Conservation (phyloP, 805 yeast species). For the Saturnispora sekii region DNA sequence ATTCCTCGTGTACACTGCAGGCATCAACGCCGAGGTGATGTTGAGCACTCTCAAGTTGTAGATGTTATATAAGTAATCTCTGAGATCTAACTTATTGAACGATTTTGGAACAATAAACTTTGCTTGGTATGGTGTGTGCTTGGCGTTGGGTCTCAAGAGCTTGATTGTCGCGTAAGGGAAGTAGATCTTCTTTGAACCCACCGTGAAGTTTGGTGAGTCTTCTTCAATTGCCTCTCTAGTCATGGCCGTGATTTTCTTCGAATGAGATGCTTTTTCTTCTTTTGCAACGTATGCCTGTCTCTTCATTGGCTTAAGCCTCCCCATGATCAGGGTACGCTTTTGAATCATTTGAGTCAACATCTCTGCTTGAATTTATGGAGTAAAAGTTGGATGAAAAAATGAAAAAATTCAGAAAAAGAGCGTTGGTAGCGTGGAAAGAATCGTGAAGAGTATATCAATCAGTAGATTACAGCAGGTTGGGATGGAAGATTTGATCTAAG, state of each 20-base stretch:
- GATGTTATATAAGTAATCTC: constrained; percentile 86
- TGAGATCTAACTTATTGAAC: constrained; percentile 86
- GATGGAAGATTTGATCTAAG: too few relatives aligned
- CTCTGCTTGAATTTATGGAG: too few relatives aligned
- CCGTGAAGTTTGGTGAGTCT: constrained; percentile 70
- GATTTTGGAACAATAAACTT: constrained; percentile 89
- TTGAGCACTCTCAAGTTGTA: constrained; percentile 87
- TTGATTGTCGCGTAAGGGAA: constrained; percentile 82
- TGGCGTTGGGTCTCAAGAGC: constrained; percentile 84
- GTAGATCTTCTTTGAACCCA: constrained; percentile 68
- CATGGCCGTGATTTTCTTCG: constrained; percentile 22
- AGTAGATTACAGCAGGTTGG: too few relatives aligned
- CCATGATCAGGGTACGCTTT: constrained; percentile 21
- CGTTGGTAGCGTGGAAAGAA: too few relatives aligned
- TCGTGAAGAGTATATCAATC: too few relatives aligned
- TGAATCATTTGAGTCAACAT: constrained; percentile 9
- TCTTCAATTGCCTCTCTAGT: constrained; percentile 41
- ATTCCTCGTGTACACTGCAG: constrained; percentile 53
- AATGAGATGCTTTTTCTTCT: constrained; percentile 18
- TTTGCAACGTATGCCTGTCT: background rate
- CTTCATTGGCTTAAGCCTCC: constrained; percentile 21
- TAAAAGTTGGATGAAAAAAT: too few relatives aligned
- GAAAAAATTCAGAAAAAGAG: too few relatives aligned
- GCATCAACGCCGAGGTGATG: constrained; percentile 76
- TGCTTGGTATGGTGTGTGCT: constrained; percentile 95